Evolutionary conservation across 169 alveolate genomes (phyloP), one percentile per base, ranked within the genome.

Genomic region (Neospora caninum): DNA sequence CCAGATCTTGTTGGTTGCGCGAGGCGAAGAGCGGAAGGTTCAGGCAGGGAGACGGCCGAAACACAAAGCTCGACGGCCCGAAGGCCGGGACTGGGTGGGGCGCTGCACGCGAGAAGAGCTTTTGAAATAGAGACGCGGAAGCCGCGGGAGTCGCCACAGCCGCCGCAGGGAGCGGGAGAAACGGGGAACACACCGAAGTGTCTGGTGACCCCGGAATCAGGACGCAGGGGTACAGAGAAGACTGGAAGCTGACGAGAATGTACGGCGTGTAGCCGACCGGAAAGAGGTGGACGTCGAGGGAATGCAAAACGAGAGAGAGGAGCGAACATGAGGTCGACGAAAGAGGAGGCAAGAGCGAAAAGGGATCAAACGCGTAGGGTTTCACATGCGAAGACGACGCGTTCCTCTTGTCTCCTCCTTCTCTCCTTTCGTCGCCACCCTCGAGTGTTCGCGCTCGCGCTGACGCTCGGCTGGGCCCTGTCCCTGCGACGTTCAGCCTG

Each of bases 71-170:
- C 18, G 69, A 38, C 7, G 89, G 67, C n/a, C 41, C 67, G 36
- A 82, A 82, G 25, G 89, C 16, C n/a, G 89, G 89, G 25, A 82
- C 89, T 29, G 89, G 89, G 25, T 82, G 89, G 13, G 89, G 89
- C 29, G 89, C 64, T 4, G 89, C 89, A 4, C 89, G n/a, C 41
- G 89, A 38, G 64, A 82, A 82, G 69, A 82, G 89, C 38, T 82
- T 82, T 4, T 82, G 89, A 43, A 82, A 82, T 10, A 82, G 89
- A 41, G 89, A 82, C n/a, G 67, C 53, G 67, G 89, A 82, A 13
- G 69, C 64, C 42, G 84, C 84, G 43, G 84, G 84, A 31, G 53
- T 39, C 53, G 89, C 53, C n/a, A 36, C 89, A 36, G 67, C 58
- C 18, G 89, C 89, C 18, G 89, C 64, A 18, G 89, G 67, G 16